These are phyloP conservation scores for Aureobasidium namibiae DNA, from an alignment of 2,329 filamentous ascomycete species.

Conservation along the genomic window DNA sequence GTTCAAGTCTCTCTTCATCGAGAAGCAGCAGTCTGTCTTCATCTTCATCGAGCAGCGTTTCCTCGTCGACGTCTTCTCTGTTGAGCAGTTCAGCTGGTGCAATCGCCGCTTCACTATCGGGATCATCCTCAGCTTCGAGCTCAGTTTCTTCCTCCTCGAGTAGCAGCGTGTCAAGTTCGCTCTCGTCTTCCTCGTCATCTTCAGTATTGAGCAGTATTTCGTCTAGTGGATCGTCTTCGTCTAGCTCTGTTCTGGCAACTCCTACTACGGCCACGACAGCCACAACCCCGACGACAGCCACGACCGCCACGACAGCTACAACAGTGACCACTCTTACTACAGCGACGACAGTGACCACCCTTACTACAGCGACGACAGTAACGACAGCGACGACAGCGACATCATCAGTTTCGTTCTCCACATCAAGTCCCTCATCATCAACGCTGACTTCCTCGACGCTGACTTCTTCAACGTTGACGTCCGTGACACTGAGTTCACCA, in stretches of 20 bases:
- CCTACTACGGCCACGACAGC: not conserved
- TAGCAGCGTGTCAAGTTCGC: not conserved
- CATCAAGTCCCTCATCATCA: not conserved
- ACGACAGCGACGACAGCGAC: not conserved
- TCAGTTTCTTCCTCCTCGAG: too few species aligned
- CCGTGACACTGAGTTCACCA: not conserved
- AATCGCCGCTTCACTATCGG: too few species aligned
- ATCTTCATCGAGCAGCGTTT: too few species aligned
- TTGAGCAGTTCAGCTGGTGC: too few species aligned
- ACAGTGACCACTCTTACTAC: not conserved
- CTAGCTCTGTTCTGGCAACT: not conserved
- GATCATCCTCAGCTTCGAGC: too few species aligned
- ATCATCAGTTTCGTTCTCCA: not conserved
- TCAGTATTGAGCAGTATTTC: not conserved
- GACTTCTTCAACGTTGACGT: not conserved
- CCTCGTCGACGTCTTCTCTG: too few species aligned
- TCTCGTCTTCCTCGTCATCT: not conserved
- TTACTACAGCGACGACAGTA: not conserved
- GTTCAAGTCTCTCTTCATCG: too few species aligned
- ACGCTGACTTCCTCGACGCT: not conserved
- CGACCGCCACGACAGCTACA: not conserved
- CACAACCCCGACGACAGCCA: not conserved
- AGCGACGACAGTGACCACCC: not conserved
- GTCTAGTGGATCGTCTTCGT: not conserved
- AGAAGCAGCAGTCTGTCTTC: too few species aligned